Conservation (phyloP, 2,329 filamentous ascomycete species). For the Colletotrichum tofieldiae region DNA sequence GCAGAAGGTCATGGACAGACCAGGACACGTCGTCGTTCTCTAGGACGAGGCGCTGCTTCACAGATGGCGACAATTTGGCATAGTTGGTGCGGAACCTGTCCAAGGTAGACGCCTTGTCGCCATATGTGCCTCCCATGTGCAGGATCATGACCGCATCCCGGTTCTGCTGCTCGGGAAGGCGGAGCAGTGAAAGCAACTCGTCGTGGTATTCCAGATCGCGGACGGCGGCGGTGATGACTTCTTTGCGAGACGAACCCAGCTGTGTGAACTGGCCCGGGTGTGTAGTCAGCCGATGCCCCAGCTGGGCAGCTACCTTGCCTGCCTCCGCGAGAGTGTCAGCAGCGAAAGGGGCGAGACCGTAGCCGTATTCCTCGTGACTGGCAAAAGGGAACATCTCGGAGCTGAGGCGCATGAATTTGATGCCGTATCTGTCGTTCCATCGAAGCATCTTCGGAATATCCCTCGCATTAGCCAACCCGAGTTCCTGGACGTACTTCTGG, state of each 20-base stretch:
- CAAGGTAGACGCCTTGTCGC: conserved; percentile 86
- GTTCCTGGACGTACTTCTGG: conserved; percentile 79
- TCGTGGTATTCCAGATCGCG: conserved; percentile 91
- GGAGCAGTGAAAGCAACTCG: conserved; percentile 84
- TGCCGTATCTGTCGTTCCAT: conserved; percentile 94
- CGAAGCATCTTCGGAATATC: conserved; percentile 89
- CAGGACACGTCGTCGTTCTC: conserved; percentile 97
- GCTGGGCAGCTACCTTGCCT: conserved; percentile 81
- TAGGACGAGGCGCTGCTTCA: conserved; percentile 87
- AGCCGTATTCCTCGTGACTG: conserved; percentile 89
- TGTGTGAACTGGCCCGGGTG: conserved; percentile 97
- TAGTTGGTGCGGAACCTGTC: conserved; percentile 86
- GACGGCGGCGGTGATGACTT: conserved; percentile 83
- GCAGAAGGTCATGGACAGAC: conserved; percentile 92
- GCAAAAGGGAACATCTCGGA: conserved; percentile 99
- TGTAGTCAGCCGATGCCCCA: conserved; percentile 89
- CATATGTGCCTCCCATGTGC: conserved; percentile 93
- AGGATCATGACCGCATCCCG: conserved; percentile 94
- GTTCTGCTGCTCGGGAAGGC: conserved; percentile 83
- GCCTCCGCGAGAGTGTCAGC: conserved; percentile 82
- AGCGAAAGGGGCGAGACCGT: conserved; percentile 87
- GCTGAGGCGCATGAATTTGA: conserved; percentile 92
- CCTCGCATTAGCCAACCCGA: conserved; percentile 86
- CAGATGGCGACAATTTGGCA: conserved; percentile 71
- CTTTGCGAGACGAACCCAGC: conserved; percentile 83